Percentiles rank a stretch among this genome's conserved stretches.
phyloP scores from a whole-genome alignment of 352 stramenopile species.

The Pythium coloratum region DNA sequence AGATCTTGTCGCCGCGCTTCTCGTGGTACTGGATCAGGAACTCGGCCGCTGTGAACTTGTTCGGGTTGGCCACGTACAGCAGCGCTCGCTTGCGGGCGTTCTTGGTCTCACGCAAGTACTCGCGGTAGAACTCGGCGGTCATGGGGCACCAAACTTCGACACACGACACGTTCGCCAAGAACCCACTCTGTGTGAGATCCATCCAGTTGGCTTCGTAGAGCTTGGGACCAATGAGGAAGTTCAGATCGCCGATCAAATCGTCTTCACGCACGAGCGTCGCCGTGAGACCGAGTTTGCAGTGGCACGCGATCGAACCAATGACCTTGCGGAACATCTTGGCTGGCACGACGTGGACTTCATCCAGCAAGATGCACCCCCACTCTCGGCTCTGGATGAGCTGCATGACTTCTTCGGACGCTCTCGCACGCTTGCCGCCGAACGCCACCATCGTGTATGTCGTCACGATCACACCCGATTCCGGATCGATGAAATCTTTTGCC shows the following conservation, averaged over 20 bases:
- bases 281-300: slow-evolving; percentile 98
- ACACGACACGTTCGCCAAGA: slow-evolving; percentile 97
- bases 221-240: slow-evolving; percentile 99
- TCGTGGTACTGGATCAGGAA: slow-evolving; percentile 98
- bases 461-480: slow-evolving; percentile 90
- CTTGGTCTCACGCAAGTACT: slow-evolving; percentile 84
- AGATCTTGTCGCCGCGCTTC: slow-evolving; percentile 97
- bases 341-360: slow-evolving; percentile 98
- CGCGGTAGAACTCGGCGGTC: slow-evolving; percentile 96
- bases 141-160: slow-evolving; percentile 99
- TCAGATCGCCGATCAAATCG: slow-evolving; percentile 98
- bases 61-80: slow-evolving; percentile 99
- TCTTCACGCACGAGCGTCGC: slow-evolving; percentile 99
- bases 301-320: slow-evolving; percentile 92
- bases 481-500: slow-evolving; percentile 82
- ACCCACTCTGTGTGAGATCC: slow-evolving; percentile 97
- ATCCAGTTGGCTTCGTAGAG: slow-evolving; percentile 98
- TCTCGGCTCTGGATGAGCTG: slow-evolving; percentile 95
- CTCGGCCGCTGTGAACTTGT: slow-evolving; percentile 96
- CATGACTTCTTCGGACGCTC: slow-evolving; percentile 94
- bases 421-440: slow-evolving; percentile 90
- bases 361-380: slow-evolving; percentile 98
- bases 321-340: slow-evolving; percentile 98
- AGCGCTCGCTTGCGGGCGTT: slow-evolving; percentile 91
- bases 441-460: slow-evolving; percentile 99